These are phyloP conservation scores for Plasmodium inui DNA, from an alignment of 169 alveolate species.

Conservation along the genomic window DNA sequence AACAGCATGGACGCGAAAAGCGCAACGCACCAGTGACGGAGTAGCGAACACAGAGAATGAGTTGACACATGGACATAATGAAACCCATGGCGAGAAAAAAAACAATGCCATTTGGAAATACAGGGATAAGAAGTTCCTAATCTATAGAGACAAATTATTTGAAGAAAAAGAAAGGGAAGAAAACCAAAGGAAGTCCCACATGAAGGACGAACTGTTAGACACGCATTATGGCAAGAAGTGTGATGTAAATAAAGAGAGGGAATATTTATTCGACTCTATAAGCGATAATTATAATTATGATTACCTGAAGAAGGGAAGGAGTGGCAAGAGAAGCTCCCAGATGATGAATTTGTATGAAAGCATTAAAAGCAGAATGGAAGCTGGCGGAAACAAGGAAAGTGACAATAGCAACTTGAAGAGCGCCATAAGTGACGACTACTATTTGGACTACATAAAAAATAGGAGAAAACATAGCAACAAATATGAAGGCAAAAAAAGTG, in stretches of 20 bases:
- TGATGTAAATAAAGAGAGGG: conserved; percentile 10
- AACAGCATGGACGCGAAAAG: neutral
- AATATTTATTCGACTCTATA: conserved; percentile 5
- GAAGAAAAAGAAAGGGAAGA: neutral
- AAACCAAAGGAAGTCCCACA: neutral
- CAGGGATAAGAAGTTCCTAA: conserved; percentile 49
- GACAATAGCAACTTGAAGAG: neutral
- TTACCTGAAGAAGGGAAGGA: conserved; percentile 6
- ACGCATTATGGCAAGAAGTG: neutral
- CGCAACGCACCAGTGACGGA: neutral
- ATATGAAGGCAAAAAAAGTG: neutral
- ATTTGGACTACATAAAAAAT: conserved; percentile 21
- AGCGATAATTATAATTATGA: conserved; percentile 37
- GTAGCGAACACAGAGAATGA: neutral
- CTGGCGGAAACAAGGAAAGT: conserved; percentile 3
- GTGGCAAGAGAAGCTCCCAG: neutral
- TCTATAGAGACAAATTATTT: conserved; percentile 35
- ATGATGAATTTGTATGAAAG: conserved; percentile 25
- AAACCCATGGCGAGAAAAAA: neutral
- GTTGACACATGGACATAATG: neutral
- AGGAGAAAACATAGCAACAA: neutral
- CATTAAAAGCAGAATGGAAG: neutral
- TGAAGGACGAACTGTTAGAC: conserved; percentile 23
- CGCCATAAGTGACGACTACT: conserved; percentile 15
- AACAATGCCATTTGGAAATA: conserved; percentile 23